Conservation (phyloP, 2,329 filamentous ascomycete genomes). For the Davidsoniella australis region DNA sequence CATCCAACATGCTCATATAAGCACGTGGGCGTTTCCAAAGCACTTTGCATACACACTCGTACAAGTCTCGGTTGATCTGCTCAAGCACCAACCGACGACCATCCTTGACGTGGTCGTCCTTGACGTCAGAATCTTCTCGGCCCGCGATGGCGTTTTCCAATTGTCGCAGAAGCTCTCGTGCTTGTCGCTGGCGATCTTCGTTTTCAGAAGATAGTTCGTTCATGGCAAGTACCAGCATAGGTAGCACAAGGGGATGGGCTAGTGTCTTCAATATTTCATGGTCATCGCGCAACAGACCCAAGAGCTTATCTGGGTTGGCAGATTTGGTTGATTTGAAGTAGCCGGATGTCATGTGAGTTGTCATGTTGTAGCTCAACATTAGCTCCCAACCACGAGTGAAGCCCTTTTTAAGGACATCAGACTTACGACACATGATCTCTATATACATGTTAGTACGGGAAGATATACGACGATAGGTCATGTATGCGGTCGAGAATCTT, state of each 20-base stretch:
- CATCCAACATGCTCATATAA: slow-evolving; percentile 34
- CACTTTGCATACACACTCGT: slow-evolving; percentile 45
- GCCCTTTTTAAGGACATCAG: slow-evolving; percentile 48
- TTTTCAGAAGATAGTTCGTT: slow-evolving; percentile 38
- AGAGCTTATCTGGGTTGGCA: slow-evolving; percentile 28
- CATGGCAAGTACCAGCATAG: slow-evolving; percentile 40
- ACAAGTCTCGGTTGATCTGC: slow-evolving; percentile 41
- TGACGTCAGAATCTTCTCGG: slow-evolving; percentile 40
- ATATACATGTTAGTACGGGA: slow-evolving; percentile 13
- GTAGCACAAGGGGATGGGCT: slow-evolving; percentile 41
- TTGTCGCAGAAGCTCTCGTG: slow-evolving; percentile 41
- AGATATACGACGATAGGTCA: background rate
- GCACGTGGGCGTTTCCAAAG: slow-evolving; percentile 47
- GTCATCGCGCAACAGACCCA: slow-evolving; percentile 14
- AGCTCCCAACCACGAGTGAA: slow-evolving; percentile 47
- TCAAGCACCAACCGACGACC: slow-evolving; percentile 36
- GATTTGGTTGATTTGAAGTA: slow-evolving; percentile 44
- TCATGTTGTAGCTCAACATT: slow-evolving; percentile 41
- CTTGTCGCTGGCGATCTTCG: slow-evolving; percentile 45
- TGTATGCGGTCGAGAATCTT: slow-evolving; percentile 17
- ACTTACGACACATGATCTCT: slow-evolving; percentile 45
- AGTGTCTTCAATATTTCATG: slow-evolving; percentile 31
- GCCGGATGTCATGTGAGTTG: slow-evolving; percentile 37
- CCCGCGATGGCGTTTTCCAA: slow-evolving; percentile 45
- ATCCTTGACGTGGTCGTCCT: slow-evolving; percentile 36